Evolutionary conservation across 2,329 filamentous ascomycete genomes (phyloP).

Genomic region (Botrytis squamosa): DNA sequence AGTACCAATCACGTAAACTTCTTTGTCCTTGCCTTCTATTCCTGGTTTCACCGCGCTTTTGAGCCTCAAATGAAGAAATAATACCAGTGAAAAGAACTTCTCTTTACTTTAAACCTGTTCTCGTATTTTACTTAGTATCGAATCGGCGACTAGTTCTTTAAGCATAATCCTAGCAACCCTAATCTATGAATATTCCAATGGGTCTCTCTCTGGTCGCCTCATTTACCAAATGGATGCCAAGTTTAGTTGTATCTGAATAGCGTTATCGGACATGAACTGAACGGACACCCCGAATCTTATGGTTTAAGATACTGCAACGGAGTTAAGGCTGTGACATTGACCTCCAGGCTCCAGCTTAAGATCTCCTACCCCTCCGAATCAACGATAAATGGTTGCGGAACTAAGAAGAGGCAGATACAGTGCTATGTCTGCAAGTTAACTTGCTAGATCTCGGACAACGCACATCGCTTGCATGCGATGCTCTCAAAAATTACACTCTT

Average conservation of each 20-base stretch:
- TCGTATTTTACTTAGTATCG: background rate
- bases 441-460: background rate
- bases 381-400: background rate
- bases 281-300: background rate
- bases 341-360: too few species aligned
- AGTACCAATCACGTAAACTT: background rate
- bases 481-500: background rate
- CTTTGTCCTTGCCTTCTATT: background rate
- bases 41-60: background rate
- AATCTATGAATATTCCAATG: background rate
- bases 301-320: background rate
- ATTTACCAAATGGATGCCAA: background rate
- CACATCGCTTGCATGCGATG: background rate
- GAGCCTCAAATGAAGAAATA: background rate
- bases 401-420: too few species aligned
- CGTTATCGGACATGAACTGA: background rate
- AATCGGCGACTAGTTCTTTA: background rate
- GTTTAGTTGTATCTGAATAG: background rate
- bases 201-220: background rate
- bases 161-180: background rate
- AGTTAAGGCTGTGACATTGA: background rate
- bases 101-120: background rate
- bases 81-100: background rate
- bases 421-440: background rate
- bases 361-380: background rate